Base-by-base conservation (phyloP, 2,329 filamentous ascomycete species). In the Cercospora sp. region DNA sequence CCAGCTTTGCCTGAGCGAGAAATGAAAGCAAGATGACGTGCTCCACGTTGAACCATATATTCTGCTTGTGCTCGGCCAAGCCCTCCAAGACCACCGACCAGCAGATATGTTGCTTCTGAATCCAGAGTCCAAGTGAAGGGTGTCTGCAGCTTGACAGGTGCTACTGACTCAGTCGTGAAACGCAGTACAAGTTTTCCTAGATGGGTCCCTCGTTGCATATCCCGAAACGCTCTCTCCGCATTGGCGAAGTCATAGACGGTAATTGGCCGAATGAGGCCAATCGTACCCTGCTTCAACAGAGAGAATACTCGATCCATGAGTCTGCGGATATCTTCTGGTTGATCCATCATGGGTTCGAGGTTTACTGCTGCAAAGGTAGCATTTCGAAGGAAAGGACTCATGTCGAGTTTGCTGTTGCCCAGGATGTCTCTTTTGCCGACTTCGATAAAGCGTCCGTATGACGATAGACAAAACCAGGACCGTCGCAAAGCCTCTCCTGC, bases 401-500 rank as follows among this genome's bases (percentile, higher is more conserved):
- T 61, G 7, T 26, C 28, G 16, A 74, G 60, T 8, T 58, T n/a
- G 18, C 51, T 69, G 33, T 69, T 68, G 5, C 60, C 45, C 5
- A 65, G 45, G 9, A 73, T 61, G 28, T 73, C 71, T 20, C 64
- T 67, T 53, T 68, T 69, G 8, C 71, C 72, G 26, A 74, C 66
- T 61, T 76, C 74, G 31, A 73, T 61, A 73, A 79, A 71, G 12
- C 71, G 70, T 3, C 78, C 78, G 33, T 74, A 75, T 3, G 68
- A 65, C 1, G 77, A 76, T 8, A 77, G 62, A 48, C 65, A 69
- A 5, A 70, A 55, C 68, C 68, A 70, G 12, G 58, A 58, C 9
- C 26, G 48, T 33, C 58, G 55, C 31, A 70, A 36, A 26, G 62
- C 26, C 16, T 70, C 68, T 26, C 67, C 68, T 18, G 67, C 51